A percentile compares a stretch with the other conserved stretches of the same genome.
Evolutionary conservation across 83 land plant species (phyloP).

Genomic region (Thuja plicata): DNA sequence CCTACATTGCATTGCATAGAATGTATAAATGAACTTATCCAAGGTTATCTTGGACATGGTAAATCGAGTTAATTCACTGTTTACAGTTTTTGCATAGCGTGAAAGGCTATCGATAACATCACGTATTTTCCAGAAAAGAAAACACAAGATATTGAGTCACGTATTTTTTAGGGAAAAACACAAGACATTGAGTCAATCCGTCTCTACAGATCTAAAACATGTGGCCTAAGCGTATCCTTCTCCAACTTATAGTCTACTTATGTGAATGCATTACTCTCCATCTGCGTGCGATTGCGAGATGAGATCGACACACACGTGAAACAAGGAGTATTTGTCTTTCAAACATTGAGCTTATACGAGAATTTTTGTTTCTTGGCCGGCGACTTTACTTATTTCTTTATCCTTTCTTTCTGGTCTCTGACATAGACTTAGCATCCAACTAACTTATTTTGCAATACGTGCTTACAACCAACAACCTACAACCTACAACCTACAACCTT

Average conservation of each 20-base stretch:
- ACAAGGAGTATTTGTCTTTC: neutral
- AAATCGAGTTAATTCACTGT: neutral
- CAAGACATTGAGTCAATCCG: too few relatives aligned
- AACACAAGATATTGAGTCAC: neutral
- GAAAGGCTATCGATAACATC: neutral
- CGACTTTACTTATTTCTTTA: neutral
- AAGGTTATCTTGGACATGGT: neutral
- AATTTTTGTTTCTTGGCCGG: neutral
- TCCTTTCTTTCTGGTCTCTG: neutral
- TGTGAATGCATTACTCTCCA: neutral
- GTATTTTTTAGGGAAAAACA: too few relatives aligned
- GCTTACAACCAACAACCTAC: neutral
- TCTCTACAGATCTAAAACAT: too few relatives aligned
- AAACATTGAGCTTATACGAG: neutral
- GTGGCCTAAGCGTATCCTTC: too few relatives aligned
- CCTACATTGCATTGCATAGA: neutral
- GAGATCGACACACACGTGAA: neutral
- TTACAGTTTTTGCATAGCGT: neutral
- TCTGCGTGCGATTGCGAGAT: neutral
- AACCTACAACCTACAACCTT: neutral
- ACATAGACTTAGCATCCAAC: neutral
- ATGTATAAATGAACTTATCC: neutral
- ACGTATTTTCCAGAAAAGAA: neutral
- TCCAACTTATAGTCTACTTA: too few relatives aligned
- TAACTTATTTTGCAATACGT: neutral